Evolutionary conservation across 176 grass and related monocot genomes (phyloP), one percentile per base, ranked within the genome.

Genomic region (Zea luxurians): DNA sequence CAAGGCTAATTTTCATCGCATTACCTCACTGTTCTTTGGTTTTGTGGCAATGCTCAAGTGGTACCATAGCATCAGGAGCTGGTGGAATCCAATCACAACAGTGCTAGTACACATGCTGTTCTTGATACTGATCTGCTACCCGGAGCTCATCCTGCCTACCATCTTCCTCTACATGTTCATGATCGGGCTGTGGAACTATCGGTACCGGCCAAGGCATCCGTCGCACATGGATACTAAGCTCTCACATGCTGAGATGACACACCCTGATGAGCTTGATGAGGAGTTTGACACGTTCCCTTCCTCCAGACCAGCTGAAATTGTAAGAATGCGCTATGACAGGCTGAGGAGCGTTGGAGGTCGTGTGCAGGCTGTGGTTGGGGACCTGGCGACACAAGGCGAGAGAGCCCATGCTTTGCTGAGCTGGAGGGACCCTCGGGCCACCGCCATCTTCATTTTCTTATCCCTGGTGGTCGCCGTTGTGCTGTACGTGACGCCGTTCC

Each of bases 151-250:
- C 61, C 83, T 98, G 80, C 88, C 91, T 10, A 98, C 95, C 48
- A 42, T 98, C 45, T 94, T 94, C 85, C 89, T 98, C 55, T 98
- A 98, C 71, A 86, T 94, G 84, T 98, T 98, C 86, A 81, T 90
- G 81, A 92, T 92, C 38, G 95, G 95, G 1, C 61, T 94, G 7
- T 98, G 95, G 95, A 94, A 94, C 79, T 97, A 94, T 37, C 87
- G 89, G 10, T 94, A 68, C 86, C 66, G 85, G 65, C 86, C 95
- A 70, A 89, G 95, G 70, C 80, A 94, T 50, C 95, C 95, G 1
- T 86, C 91, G 0, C 85, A 94, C 74, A 98, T 97, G 95, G 95
- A 97, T 21, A 94, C 91, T 4, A 98, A 90, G 77, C 83, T 97
- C n/a, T 97, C 91, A 0, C 85, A 92, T 70, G 95, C 95, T 16